Evolutionary conservation across 2,329 filamentous ascomycete species (phyloP).

Genomic region (Calonectria naviculata): DNA sequence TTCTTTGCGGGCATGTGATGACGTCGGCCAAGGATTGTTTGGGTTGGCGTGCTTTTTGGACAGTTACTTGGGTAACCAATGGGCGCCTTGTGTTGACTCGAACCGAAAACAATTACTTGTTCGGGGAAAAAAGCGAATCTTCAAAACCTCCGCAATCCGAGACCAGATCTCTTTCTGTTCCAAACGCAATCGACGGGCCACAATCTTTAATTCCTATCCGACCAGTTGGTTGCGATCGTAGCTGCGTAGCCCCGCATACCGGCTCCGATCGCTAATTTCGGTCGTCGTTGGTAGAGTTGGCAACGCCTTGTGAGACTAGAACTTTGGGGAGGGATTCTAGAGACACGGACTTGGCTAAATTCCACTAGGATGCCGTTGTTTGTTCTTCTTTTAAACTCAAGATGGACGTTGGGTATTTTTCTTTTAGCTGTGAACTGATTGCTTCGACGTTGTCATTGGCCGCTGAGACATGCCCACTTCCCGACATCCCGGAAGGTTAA

Average conservation of each 20-base stretch:
- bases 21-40: not conserved
- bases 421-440: not conserved
- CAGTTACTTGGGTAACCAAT: not conserved
- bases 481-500: not conserved
- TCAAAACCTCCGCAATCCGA: no score
- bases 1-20: not conserved
- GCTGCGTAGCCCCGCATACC: no score
- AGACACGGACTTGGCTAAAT: no score
- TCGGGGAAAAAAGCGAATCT: not conserved
- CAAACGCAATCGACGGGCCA: no score
- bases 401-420: no score
- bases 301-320: no score
- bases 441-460: not conserved
- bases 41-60: not conserved
- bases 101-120: not conserved
- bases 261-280: not conserved
- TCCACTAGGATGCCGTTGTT: no score
- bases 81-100: not conserved
- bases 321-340: no score
- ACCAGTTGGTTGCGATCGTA: no score
- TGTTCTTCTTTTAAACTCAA: not conserved
- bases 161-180: no score
- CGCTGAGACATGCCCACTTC: not conserved
- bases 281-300: not conserved
- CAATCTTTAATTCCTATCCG: no score